These are phyloP conservation scores for Botryotinia convoluta DNA, from an alignment of 2,329 filamentous ascomycete genomes.

Conservation along the genomic window DNA sequence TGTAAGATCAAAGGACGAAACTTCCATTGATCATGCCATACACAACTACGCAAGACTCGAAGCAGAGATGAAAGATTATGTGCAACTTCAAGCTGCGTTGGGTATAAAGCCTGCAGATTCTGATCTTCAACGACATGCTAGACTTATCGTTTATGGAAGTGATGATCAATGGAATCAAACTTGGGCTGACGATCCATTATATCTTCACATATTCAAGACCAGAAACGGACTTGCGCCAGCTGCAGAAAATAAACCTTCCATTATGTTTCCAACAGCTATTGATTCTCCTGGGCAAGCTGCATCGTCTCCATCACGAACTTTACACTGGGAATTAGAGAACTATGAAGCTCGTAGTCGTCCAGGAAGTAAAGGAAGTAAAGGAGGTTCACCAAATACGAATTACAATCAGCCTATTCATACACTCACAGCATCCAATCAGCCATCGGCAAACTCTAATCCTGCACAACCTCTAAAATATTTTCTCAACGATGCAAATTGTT, in stretches of 20 bases:
- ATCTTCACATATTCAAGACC: conserved; percentile 52
- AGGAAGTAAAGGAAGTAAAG: background rate
- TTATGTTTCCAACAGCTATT: conserved; percentile 20
- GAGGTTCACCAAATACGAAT: background rate
- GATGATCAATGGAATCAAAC: conserved; percentile 65
- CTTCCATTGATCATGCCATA: conserved; percentile 57
- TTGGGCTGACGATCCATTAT: conserved; percentile 54
- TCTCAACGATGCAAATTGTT: conserved; percentile 60
- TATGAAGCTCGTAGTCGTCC: conserved; percentile 23
- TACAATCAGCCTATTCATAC: conserved; percentile 16
- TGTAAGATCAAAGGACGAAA: conserved; percentile 52
- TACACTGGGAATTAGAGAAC: conserved; percentile 35
- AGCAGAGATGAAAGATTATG: conserved; percentile 53
- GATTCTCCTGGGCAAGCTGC: background rate
- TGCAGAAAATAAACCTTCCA: conserved; percentile 24
- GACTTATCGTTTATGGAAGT: conserved; percentile 60
- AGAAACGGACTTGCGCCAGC: conserved; percentile 31
- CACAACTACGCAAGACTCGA: conserved; percentile 55
- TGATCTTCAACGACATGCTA: conserved; percentile 55
- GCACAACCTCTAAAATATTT: conserved; percentile 43
- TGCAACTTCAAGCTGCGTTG: conserved; percentile 45
- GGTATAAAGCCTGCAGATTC: conserved; percentile 52
- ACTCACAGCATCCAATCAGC: conserved; percentile 29
- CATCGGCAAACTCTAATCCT: conserved; percentile 35
- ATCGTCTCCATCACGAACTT: conserved; percentile 25